phyloP scores from a whole-genome alignment of 1,139 yeast genomes.

The Sugiyamaella japonica region DNA sequence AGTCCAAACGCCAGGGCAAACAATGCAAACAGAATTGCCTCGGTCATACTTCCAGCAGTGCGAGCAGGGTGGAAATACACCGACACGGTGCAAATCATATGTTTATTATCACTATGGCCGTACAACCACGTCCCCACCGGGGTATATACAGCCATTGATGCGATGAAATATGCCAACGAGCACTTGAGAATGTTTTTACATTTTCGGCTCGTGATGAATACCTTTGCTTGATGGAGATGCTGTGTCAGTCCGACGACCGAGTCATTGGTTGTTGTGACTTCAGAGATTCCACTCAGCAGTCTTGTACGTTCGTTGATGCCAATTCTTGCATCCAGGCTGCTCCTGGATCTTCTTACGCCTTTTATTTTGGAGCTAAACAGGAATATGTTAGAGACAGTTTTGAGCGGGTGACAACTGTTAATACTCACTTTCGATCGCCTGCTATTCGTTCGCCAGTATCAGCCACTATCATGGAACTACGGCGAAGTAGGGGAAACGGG shows the following conservation, averaged over 20 bases:
- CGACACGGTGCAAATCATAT: slow-evolving; percentile 77
- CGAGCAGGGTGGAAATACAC: slow-evolving; percentile 85
- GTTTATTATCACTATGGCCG: slow-evolving; percentile 75
- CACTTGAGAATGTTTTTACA: slow-evolving; percentile 53
- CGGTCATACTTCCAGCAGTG: slow-evolving; percentile 78
- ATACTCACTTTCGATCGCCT: slow-evolving; percentile 15
- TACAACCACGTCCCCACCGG: slow-evolving; percentile 54
- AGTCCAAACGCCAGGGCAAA: slow-evolving; percentile 59
- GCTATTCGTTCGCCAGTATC: slow-evolving; percentile 40
- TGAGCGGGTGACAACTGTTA: too few species aligned
- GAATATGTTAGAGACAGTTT: too few species aligned
- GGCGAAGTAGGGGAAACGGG: slow-evolving; percentile 33
- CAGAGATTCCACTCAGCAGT: slow-evolving; percentile 1
- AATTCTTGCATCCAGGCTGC: not conserved
- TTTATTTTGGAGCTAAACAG: slow-evolving; percentile 4
- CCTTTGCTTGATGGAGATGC: not conserved
- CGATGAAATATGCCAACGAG: slow-evolving; percentile 67
- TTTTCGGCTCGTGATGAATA: slow-evolving; percentile 17
- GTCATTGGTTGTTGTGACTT: not conserved
- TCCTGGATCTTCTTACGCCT: slow-evolving; percentile 2
- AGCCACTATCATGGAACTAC: slow-evolving; percentile 40
- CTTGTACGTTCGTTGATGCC: slow-evolving; percentile 1
- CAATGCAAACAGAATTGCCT: slow-evolving; percentile 62
- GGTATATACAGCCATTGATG: slow-evolving; percentile 74
- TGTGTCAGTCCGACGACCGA: not conserved